Evolutionary conservation across 495 filamentous ascomycete genomes (phyloP), one percentile per base, ranked within the genome.

Genomic region (Aspergillus sclerotiicarbonarius): DNA sequence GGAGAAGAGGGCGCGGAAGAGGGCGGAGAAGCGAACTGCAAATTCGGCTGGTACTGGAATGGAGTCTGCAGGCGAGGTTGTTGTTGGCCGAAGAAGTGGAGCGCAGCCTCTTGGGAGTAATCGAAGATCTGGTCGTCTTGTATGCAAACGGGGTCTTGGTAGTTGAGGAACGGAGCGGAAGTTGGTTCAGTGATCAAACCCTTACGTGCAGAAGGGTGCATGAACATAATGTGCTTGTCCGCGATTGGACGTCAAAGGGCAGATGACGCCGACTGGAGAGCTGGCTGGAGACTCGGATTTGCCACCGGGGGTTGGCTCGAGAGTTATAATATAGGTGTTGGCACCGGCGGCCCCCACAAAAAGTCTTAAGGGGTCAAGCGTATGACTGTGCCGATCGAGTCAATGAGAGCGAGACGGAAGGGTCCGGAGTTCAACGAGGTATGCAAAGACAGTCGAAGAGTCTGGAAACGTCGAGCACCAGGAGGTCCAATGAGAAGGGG

Each of bases 81-180:
- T 54, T 65, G 67, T 21, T 61, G 61, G 35, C 25, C 18, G 51
- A 57, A 51, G 53, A 53, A 71, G 53, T 73, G 66, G 29, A 62
- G 58, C 51, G 67, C 55, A 37, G 65, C 58, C 50, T 78, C 71
- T 44, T 67, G 59, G 46, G 68, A 60, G 33, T 68, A 67, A 12
- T 75, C 71, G 48, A 73, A 65, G 33, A 72, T 67, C 44, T 74
- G 73, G 53, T 75, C 73, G 74, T 77, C 76, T 73, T 79, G 76
- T 72, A 79, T 76, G 66, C 59, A 68, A 65, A 72, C 71, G 60
- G 73, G 61, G 46, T 76, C 69, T 51, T 64, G 49, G 54, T 70
- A 65, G 66, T 66, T 72, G 66, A 62, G 13, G 52, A 59, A 59
- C n/a, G 62, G 53, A 49, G 57, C 35, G 43, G 62, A 64, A 33